Conservation (phyloP, 805 yeast species). For the Cyberlindnera veronae region DNA sequence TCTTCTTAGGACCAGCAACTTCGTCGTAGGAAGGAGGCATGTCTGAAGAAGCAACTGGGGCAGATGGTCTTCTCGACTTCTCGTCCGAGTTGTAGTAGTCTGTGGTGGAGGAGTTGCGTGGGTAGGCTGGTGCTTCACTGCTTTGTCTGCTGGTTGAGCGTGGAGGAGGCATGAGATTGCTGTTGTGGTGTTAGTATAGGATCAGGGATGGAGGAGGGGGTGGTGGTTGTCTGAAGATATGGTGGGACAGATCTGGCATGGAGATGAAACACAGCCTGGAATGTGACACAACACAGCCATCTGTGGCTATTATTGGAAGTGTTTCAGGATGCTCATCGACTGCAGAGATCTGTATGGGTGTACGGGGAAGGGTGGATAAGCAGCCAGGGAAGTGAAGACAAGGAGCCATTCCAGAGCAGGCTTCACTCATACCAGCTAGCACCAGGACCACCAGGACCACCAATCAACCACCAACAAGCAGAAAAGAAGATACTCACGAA, state of each 20-base stretch:
- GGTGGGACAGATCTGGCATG: too few species aligned
- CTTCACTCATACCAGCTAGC: conserved; percentile 10
- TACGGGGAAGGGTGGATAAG: too few species aligned
- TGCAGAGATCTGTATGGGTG: too few species aligned
- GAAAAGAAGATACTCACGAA: conserved; percentile 6
- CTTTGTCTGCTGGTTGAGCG: too few species aligned
- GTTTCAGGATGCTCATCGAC: too few species aligned
- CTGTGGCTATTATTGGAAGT: too few species aligned
- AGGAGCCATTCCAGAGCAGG: too few species aligned
- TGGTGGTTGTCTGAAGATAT: neutral
- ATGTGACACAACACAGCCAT: too few species aligned
- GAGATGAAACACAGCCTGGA: too few species aligned
- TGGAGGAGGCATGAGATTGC: conserved; percentile 26
- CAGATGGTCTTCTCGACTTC: conserved; percentile 17
- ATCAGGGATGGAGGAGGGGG: neutral
- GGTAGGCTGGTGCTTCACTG: too few species aligned
- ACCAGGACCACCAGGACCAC: neutral
- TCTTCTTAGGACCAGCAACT: conserved; percentile 47
- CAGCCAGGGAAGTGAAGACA: too few species aligned
- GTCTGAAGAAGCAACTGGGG: conserved; percentile 12
- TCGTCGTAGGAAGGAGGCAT: conserved; percentile 72
- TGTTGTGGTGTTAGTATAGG: neutral
- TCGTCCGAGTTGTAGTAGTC: conserved; percentile 29
- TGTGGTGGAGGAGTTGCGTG: conserved; percentile 32
- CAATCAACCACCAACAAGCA: neutral